Evolutionary conservation across 2,329 filamentous ascomycete species (phyloP).

Genomic region (Rhinocladiella mackenziei): DNA sequence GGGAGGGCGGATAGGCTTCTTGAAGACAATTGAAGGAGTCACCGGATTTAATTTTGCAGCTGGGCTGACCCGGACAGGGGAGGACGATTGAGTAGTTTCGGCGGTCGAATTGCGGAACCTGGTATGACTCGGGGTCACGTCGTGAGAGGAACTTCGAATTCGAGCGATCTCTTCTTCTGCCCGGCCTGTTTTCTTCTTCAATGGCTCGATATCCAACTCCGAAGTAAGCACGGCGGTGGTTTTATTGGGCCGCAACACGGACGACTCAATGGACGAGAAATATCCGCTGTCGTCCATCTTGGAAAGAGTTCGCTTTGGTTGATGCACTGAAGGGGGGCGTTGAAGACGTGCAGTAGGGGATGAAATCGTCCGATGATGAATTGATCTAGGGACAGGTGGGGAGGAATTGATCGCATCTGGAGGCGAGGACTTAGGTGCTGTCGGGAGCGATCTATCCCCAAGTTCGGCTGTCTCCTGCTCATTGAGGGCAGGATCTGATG

Average conservation of each 20-base stretch:
- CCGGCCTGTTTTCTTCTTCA: conserved; percentile 73
- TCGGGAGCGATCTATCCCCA: conserved; percentile 33
- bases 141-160: conserved; percentile 85
- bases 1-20: conserved; percentile 64
- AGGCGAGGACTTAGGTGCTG: conserved; percentile 44
- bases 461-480: conserved; percentile 49
- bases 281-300: conserved; percentile 93
- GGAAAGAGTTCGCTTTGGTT: conserved; percentile 69
- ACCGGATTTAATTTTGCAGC: conserved; percentile 14
- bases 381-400: conserved; percentile 67
- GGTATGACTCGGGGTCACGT: conserved; percentile 65
- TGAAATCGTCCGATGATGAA: conserved; percentile 61
- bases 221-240: conserved; percentile 65
- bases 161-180: conserved; percentile 95
- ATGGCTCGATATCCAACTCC: conserved; percentile 61
- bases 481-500: conserved; percentile 61
- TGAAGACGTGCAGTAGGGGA: conserved; percentile 55
- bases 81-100: conserved; percentile 25
- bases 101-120: conserved; percentile 47
- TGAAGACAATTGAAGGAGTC: conserved; percentile 52
- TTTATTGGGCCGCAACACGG: conserved; percentile 68
- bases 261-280: conserved; percentile 93
- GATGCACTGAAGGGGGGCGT: conserved; percentile 55
- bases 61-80: conserved; percentile 22
- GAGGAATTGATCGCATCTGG: conserved; percentile 73